Base-by-base conservation (phyloP, 371 early-diverging fungal species). In the Ordospora pajunii region DNA sequence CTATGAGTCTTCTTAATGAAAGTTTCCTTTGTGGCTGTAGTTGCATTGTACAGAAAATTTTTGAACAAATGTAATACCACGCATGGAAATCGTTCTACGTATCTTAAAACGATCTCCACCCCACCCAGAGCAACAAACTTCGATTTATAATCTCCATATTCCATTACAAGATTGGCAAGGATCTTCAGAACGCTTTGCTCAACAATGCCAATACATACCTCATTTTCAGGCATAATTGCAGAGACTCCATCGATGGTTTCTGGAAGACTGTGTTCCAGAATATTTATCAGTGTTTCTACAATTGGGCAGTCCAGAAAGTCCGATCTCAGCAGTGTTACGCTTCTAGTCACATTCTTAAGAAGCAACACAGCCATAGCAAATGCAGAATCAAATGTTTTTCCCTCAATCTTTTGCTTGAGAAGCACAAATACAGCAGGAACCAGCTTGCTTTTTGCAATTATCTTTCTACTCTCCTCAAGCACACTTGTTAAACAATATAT, bases 81-180 rank as follows among this genome's bases (percentile, higher is more conserved):
- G 17, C 7, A 23, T 43, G 73, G 64, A 48, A 40, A 73, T 12
- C 46, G 27, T 5, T 53, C 40, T 44, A 12, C 32, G 45, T 27
- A 62, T 25, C 19, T 48, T 21, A 63, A 19, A 23, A 66, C 19
- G 22, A 42, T 48, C 9, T 67, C 37, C 2, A 67, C 50, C 1
- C 67, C 75, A 17, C 43, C 43, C 19, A 27, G 46, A 10, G 25
- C 25, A 25, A 54, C 23, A 54, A 74, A 74, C 32, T 32, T 44
- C 14, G 14, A 21, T 19, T 63, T 66, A 48, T 67, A 74, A 48
- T 74, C 58, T 1, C 66, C 75, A 67, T 45, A 74, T 22, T 74
- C 75, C 32, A 74, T 52, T 22, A 74, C 40, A 10, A 74, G 21
- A 40, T 74, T 66, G 1, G 67, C 25, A 25, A 74, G 21, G 25